Evolutionary conservation across 2,329 filamentous ascomycete genomes (phyloP), one percentile per base, ranked within the genome.

Genomic region (Aspergillus pseudonomiae): DNA sequence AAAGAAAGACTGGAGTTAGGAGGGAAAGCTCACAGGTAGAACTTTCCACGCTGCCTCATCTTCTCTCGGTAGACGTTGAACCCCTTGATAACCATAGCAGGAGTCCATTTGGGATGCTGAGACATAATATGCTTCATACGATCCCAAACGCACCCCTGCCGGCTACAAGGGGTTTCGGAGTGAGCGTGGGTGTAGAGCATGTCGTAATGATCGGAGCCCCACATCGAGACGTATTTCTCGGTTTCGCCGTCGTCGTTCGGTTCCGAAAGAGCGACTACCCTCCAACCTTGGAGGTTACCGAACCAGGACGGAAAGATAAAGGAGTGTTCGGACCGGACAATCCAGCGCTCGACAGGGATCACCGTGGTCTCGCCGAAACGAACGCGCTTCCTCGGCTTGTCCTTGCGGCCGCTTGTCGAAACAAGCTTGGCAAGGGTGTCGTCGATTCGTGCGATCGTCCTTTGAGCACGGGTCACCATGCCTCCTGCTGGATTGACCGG

Each of bases 321-420:
- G 36, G 65, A 66, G 63, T 75, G 63, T 50, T 64, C 53, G 48
- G 65, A 67, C 34, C 66, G 67, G 11, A 67, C 67, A 63, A 76
- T 74, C 72, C 73, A 74, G 62, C 67, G 70, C 58, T 69, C 63
- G 54, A 75, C 70, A 21, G 66, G 48, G 45, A 64, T 48, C 59
- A 71, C 67, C 21, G 65, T 69, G 50, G 56, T 64, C 41, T 67
- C 69, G 32, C 67, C 68, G 67, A 75, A 74, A 61, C 67, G 69
- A 63, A 75, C 39, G 41, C 65, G 62, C 57, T 65, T 63, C 26
- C 2, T 19, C 1, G 14, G 26, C 26, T 16, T 10, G 14, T 6
- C 48, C 48, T 52, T 52, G 10, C 26, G 26, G 48, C 21, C 7
- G 39, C 43, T 21, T 21, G n/a, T 24, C 6, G 26, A 6, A 32